Percentiles rank a stretch among this genome's conserved stretches.
These are phyloP conservation scores for Gryganskiella cystojenkinii DNA, from an alignment of 192 early-diverging fungal genomes.

Conservation along the genomic window DNA sequence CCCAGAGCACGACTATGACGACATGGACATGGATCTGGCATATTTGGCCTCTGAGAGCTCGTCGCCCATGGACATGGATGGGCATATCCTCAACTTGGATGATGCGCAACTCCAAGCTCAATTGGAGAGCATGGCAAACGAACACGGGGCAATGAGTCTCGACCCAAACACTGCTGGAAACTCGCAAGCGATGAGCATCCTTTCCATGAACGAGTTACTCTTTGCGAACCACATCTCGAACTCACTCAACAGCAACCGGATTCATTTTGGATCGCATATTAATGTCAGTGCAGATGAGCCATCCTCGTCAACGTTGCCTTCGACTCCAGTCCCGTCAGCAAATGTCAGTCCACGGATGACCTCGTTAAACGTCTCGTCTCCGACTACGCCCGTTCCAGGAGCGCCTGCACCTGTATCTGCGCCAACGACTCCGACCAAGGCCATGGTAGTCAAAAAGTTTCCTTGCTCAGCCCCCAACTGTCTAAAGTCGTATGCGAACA, in stretches of 20 bases:
- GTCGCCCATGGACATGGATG: conserved; percentile 18
- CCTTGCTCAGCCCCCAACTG: conserved; percentile 16
- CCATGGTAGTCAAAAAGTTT: conserved; percentile 22
- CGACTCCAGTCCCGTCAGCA: conserved; percentile 33
- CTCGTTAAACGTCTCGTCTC: background rate
- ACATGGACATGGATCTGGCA: conserved; percentile 28
- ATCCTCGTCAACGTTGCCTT: conserved; percentile 11
- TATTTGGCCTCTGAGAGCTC: conserved; percentile 20
- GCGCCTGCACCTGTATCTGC: background rate
- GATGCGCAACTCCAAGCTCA: conserved; percentile 21
- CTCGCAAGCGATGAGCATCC: conserved; percentile 17
- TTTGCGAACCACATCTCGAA: conserved; percentile 34
- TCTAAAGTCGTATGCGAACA: conserved; percentile 35
- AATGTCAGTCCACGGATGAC: conserved; percentile 38
- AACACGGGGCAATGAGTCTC: conserved; percentile 10
- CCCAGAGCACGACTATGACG: conserved; percentile 28
- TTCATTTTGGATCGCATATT: conserved; percentile 49
- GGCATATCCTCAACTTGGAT: conserved; percentile 13
- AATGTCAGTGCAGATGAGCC: conserved; percentile 40
- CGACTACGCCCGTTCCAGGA: background rate
- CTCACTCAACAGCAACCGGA: conserved; percentile 33
- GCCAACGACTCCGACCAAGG: background rate
- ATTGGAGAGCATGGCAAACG: conserved; percentile 8
- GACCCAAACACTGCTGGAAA: background rate
- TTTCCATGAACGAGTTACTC: conserved; percentile 34